These are phyloP conservation scores for Rhododendron kiyosumense DNA, from an alignment of 148 eudicot species.

Conservation along the genomic window DNA sequence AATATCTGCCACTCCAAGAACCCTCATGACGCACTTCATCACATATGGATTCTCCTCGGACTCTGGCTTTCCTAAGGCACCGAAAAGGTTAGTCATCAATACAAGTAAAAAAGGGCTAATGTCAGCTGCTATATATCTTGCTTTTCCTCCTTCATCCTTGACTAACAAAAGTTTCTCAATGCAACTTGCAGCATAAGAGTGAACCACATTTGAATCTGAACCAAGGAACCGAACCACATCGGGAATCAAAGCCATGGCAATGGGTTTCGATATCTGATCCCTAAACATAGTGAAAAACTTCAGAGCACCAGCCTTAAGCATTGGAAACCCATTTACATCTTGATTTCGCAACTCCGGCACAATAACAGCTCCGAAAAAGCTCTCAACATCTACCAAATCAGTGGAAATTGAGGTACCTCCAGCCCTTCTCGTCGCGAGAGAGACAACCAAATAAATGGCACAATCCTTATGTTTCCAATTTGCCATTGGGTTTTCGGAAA, in stretches of 20 bases:
- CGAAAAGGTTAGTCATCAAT: slow-evolving; percentile 76
- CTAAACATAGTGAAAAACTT: slow-evolving; percentile 84
- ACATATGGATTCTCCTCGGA: slow-evolving; percentile 96
- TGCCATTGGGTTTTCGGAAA: slow-evolving; percentile 56
- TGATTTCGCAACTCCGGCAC: slow-evolving; percentile 82
- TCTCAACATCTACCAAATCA: slow-evolving; percentile 74
- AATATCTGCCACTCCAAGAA: slow-evolving; percentile 82
- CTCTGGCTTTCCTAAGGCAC: slow-evolving; percentile 72
- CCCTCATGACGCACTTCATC: slow-evolving; percentile 98
- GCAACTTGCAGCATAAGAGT: slow-evolving; percentile 89
- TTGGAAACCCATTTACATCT: slow-evolving; percentile 79
- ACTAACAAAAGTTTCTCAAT: slow-evolving; percentile 85
- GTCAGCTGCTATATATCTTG: slow-evolving; percentile 70
- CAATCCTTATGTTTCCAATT: slow-evolving; percentile 95
- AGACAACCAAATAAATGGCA: slow-evolving; percentile 86
- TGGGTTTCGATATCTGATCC: slow-evolving; percentile 67
- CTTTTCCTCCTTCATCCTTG: slow-evolving; percentile 67
- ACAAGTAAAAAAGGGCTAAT: slow-evolving; percentile 50
- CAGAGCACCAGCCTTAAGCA: slow-evolving; percentile 88
- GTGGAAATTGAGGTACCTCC: slow-evolving; percentile 70
- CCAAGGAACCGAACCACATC: slow-evolving; percentile 71
- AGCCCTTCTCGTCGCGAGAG: slow-evolving; percentile 69
- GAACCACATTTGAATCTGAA: slow-evolving; percentile 89
- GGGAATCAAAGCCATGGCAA: slow-evolving; percentile 66
- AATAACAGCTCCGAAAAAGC: slow-evolving; percentile 65